Conservation (phyloP, 352 stramenopile species). For the Globisporangium apiculatum region DNA sequence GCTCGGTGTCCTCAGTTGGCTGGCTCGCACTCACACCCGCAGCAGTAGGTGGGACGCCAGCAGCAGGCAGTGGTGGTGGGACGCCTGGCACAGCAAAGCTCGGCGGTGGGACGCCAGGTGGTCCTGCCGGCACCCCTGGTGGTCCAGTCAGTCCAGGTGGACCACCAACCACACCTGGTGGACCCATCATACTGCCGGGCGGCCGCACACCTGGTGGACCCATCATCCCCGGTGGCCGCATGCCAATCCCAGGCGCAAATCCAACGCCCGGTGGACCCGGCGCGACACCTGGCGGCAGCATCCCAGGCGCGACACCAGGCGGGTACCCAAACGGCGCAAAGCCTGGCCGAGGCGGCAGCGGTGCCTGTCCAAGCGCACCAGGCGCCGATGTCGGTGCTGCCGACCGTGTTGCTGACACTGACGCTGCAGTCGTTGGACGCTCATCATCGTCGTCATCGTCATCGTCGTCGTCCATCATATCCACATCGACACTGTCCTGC, state of each 20-base stretch:
- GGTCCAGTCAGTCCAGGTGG: neutral
- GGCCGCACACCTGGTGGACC: slow-evolving; percentile 18
- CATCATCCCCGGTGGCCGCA: slow-evolving; percentile 18
- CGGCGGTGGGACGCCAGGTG: slow-evolving; percentile 1
- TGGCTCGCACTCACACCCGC: slow-evolving; percentile 1
- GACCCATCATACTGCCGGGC: slow-evolving; percentile 22
- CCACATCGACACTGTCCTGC: neutral
- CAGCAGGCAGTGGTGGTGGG: neutral
- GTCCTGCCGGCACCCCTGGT: slow-evolving; percentile 13
- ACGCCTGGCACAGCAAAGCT: neutral
- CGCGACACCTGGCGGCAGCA: slow-evolving; percentile 21
- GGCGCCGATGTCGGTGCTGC: neutral
- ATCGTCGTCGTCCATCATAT: slow-evolving; percentile 16
- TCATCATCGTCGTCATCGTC: slow-evolving; percentile 26
- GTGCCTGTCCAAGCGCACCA: slow-evolving; percentile 4
- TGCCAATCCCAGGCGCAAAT: slow-evolving; percentile 14
- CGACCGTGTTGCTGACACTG: neutral
- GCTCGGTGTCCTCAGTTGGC: slow-evolving; percentile 29
- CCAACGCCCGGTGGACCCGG: slow-evolving; percentile 14
- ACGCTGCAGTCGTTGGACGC: neutral
- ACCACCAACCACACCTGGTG: slow-evolving; percentile 20
- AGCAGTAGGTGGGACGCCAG: neutral
- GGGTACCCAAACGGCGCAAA: slow-evolving; percentile 7
- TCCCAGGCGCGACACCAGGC: slow-evolving; percentile 8
- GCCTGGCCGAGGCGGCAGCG: slow-evolving; percentile 3